These are phyloP conservation scores for Penicillium sp. DNA, from an alignment of 2,329 filamentous ascomycete species.

Conservation along the genomic window DNA sequence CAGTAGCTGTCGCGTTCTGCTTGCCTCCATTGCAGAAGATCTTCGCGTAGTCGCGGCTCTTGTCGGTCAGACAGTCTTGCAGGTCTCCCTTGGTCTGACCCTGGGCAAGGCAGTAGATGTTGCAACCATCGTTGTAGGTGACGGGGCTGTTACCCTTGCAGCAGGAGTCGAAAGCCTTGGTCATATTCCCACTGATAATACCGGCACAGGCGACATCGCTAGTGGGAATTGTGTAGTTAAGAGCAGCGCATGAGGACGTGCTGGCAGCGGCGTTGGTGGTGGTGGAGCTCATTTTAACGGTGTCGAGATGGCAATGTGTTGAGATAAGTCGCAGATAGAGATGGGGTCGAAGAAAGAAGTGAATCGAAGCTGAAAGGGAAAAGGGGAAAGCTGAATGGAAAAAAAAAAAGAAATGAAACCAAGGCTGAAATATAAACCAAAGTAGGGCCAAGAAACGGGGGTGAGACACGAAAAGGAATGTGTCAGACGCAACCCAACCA, in stretches of 20 bases:
- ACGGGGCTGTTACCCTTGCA: slow-evolving; percentile 51
- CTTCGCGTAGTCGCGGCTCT: slow-evolving; percentile 41
- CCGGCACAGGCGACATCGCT: slow-evolving; percentile 53
- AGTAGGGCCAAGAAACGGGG: not conserved
- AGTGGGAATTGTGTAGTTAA: slow-evolving; percentile 50
- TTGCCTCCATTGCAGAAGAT: slow-evolving; percentile 52
- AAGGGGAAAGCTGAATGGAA: not conserved
- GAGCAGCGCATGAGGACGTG: slow-evolving; percentile 27
- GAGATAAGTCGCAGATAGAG: not conserved
- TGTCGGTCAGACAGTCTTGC: slow-evolving; percentile 44
- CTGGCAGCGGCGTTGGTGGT: slow-evolving; percentile 25
- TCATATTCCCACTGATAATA: slow-evolving; percentile 45
- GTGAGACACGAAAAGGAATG: not conserved
- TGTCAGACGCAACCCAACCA: slow-evolving; percentile 6
- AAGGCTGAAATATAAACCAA: not conserved
- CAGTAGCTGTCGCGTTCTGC: slow-evolving; percentile 45
- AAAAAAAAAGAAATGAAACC: not conserved
- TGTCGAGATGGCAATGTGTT: not conserved
- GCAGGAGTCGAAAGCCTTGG: slow-evolving; percentile 51
- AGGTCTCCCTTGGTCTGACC: slow-evolving; percentile 44
- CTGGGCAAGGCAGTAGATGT: slow-evolving; percentile 55
- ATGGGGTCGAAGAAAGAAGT: not conserved
- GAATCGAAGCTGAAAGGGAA: not conserved
- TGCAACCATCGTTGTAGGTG: slow-evolving; percentile 54
- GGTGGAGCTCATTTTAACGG: slow-evolving; percentile 27